These are phyloP conservation scores for Rutidosis leptorrhynchoides DNA, from an alignment of 129 eudicot species.

Conservation along the genomic window DNA sequence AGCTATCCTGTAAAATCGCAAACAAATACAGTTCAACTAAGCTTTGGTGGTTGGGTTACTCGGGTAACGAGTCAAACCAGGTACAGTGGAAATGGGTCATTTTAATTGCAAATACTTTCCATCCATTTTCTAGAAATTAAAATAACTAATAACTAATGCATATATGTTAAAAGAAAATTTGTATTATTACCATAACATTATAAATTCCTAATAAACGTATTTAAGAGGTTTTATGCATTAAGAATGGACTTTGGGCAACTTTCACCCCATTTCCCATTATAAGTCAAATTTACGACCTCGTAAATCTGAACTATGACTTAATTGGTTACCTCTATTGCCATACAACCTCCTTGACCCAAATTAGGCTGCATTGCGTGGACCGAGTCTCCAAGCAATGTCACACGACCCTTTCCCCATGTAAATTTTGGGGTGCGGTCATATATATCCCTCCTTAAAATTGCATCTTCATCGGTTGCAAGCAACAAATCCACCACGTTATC, in stretches of 20 bases:
- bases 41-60: neutral
- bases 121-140: neutral
- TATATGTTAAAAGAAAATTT: too few relatives aligned
- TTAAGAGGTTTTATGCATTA: neutral
- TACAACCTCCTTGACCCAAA: conserved; percentile 99
- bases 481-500: conserved; percentile 91
- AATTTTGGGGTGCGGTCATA: conserved; percentile 73
- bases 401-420: conserved; percentile 94
- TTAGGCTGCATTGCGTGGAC: conserved; percentile 99
- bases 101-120: neutral
- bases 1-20: conserved; percentile 58
- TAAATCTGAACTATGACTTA: neutral
- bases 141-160: neutral
- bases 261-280: neutral
- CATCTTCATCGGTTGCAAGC: conserved; percentile 80
- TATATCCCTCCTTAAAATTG: conserved; percentile 92
- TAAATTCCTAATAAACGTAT: too few relatives aligned
- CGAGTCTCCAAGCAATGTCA: conserved; percentile 96
- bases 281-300: neutral
- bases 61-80: neutral
- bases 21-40: conserved; percentile 7
- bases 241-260: neutral
- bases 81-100: neutral
- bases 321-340: conserved; percentile 90
- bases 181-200: too few relatives aligned